Conservation (phyloP, 176 grass and related monocot species). For the Eleusine indica region DNA sequence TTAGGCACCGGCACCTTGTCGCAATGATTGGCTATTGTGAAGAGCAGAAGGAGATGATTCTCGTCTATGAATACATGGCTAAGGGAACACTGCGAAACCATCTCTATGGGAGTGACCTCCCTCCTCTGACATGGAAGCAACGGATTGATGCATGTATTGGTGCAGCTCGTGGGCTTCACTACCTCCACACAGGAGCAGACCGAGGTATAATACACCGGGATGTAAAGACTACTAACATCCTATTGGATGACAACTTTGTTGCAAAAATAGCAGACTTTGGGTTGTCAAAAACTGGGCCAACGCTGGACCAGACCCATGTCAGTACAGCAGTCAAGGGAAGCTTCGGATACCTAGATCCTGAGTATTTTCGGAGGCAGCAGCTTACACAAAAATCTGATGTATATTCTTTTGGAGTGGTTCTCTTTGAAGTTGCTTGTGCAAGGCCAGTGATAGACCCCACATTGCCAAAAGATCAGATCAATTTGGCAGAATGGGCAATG, state of each 20-base stretch:
- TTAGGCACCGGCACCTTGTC: constrained; percentile 94
- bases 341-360: constrained; percentile 96
- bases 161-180: constrained; percentile 83
- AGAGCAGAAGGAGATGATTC: constrained; percentile 92
- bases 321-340: constrained; percentile 95
- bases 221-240: constrained; percentile 95
- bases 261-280: constrained; percentile 97
- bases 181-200: constrained; percentile 96
- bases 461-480: constrained; percentile 89
- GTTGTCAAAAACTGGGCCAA: constrained; percentile 81
- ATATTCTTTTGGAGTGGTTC: constrained; percentile 93
- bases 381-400: constrained; percentile 96
- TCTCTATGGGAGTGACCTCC: constrained; percentile 70
- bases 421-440: constrained; percentile 88
- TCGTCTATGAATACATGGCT: constrained; percentile 97
- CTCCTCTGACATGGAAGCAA: constrained; percentile 85
- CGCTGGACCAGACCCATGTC: constrained; percentile 96
- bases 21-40: constrained; percentile 96
- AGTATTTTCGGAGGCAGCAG: constrained; percentile 91
- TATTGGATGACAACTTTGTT: constrained; percentile 88
- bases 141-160: constrained; percentile 81
- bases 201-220: constrained; percentile 90
- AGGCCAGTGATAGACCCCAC: constrained; percentile 90
- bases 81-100: constrained; percentile 93
- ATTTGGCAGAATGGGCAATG: constrained; percentile 94